A percentile compares a stretch with the other conserved stretches of the same genome.
Conservation (phyloP, 108 stramenopile species). For the Nannochloropsis gaditana region DNA sequence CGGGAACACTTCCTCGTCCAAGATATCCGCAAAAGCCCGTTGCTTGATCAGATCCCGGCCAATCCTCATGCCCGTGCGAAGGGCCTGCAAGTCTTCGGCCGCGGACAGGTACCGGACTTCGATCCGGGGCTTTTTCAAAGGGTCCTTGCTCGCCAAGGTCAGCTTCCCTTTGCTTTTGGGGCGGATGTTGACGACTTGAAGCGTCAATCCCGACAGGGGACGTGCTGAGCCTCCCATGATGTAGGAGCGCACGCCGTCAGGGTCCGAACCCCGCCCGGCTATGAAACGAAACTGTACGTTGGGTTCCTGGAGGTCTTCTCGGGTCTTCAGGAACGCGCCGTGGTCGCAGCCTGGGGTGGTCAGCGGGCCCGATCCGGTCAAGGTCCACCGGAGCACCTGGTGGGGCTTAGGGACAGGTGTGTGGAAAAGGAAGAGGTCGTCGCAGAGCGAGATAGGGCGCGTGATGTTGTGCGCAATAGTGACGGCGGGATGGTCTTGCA, state of each 20-base stretch:
- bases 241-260: constrained; percentile 55
- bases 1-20: constrained; percentile 37
- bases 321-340: constrained; percentile 46
- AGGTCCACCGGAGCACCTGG: constrained; percentile 41
- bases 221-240: constrained; percentile 24
- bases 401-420: constrained; percentile 38
- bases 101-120: neutral
- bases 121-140: neutral
- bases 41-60: neutral
- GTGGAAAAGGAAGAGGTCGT: constrained; percentile 51
- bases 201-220: neutral
- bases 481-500: constrained; percentile 53
- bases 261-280: constrained; percentile 44
- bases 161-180: neutral
- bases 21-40: neutral
- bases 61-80: neutral
- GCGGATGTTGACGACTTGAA: neutral
- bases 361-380: constrained; percentile 39
- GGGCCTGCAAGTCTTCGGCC: neutral
- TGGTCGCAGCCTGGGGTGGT: constrained; percentile 51
- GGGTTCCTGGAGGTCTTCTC: constrained; percentile 6
- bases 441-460: constrained; percentile 53
- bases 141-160: neutral
- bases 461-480: constrained; percentile 36
- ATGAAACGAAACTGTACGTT: constrained; percentile 54